These are phyloP conservation scores for Xylaria sp. DNA, from an alignment of 2,329 filamentous ascomycete genomes.

Conservation along the genomic window DNA sequence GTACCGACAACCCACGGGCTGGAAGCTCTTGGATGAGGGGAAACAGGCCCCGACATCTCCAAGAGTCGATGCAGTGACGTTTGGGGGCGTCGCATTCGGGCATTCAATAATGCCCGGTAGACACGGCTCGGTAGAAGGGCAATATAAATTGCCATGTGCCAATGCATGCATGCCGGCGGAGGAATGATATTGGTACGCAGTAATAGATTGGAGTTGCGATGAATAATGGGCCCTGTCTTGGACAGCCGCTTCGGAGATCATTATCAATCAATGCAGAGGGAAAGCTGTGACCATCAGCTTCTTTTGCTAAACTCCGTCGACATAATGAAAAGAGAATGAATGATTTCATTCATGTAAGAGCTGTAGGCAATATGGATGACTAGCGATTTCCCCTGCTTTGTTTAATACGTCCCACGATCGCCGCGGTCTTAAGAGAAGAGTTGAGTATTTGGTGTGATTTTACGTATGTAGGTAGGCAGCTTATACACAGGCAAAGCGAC, in stretches of 20 bases:
- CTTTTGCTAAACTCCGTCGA: conserved; percentile 11
- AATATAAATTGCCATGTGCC: conserved; percentile 38
- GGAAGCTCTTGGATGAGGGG: conserved; percentile 18
- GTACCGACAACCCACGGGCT: background rate
- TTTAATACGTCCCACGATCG: no score
- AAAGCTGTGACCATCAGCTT: conserved; percentile 15
- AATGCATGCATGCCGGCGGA: conserved; percentile 24
- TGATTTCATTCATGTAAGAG: background rate
- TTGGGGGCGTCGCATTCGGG: conserved; percentile 31
- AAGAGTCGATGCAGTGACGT: conserved; percentile 20
- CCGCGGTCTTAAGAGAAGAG: no score
- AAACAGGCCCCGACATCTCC: conserved; percentile 14
- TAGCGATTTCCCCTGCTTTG: background rate
- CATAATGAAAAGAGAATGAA: background rate
- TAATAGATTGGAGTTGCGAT: conserved; percentile 20
- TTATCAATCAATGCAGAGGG: background rate
- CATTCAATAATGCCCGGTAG: conserved; percentile 36
- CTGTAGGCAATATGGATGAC: conserved; percentile 18
- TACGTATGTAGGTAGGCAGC: no score
- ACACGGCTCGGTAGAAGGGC: conserved; percentile 30
- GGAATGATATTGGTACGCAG: background rate
- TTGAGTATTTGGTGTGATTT: no score
- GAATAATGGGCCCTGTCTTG: conserved; percentile 10
- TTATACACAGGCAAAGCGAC: no score
- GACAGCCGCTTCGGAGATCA: conserved; percentile 24